Base-by-base conservation (phyloP, 305 asterid genomes). In the Fraxinus velutina region DNA sequence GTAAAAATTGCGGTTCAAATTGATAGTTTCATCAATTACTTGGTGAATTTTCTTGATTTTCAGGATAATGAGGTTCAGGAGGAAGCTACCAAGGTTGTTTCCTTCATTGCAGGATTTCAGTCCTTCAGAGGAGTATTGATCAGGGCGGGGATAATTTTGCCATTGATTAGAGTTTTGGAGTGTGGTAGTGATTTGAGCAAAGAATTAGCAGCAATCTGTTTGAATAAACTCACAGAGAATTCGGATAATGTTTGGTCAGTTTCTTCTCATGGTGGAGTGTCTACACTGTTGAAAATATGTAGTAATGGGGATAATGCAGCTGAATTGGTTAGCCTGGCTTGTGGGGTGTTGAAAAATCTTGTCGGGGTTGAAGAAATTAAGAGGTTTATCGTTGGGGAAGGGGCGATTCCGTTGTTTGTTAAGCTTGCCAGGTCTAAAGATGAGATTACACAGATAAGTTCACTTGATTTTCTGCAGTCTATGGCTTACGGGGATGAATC, bases 251-350 rank as follows among this genome's bases (percentile, higher is more conserved):
- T 87, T 0, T 95, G 99, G 99, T 90, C 97, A 0, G 89, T 95
- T 85, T 94, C 97, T 12, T 94, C 99, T 34, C 99, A 95, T 9
- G 99, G 97, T 21, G 98, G 99, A 42, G 97, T 92, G 2, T 89
- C 96, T 7, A 90, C 84, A n/a, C 90, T 95, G 77, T 78, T 95
- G 85, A 94, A 95, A 81, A 88, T 94, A n/a, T 94, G 99, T 34
- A 73, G 30, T 17, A 47, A 84, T 9, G 52, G 24, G 29, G 83
- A 83, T n/a, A 34, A 29, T 68, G 78, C 77, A 52, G 82, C 86
- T 10, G 94, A 89, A 73, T 70, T 92, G 80, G 88, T 92, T 78
- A 66, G 84, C 57, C 81, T 90, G 76, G 86, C 92, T 75, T 92
- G 93, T 83, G 90, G 93, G 83, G 96, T 95, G 89, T 79, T 95